Evolutionary conservation across 1,139 yeast genomes (phyloP).

Genomic region (Wickerhamiella infanticola): DNA sequence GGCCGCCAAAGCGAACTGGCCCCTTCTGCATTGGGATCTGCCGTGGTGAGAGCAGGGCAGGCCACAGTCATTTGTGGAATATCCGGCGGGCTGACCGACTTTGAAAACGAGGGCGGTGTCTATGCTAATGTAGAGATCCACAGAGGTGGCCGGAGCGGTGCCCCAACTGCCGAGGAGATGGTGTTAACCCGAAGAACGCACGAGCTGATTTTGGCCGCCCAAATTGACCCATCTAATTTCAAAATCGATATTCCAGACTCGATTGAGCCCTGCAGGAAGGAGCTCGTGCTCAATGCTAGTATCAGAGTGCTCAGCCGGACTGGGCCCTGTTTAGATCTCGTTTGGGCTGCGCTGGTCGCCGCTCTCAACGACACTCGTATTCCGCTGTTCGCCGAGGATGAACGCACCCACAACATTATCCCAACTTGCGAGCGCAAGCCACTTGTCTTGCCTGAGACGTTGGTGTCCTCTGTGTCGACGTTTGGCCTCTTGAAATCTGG

Average conservation of each 20-base stretch:
- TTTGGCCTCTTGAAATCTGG: slow-evolving; percentile 9
- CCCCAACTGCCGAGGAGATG: slow-evolving; percentile 89
- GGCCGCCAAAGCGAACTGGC: slow-evolving; percentile 11
- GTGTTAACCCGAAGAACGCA: slow-evolving; percentile 53
- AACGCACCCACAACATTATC: slow-evolving; percentile 9
- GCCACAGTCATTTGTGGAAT: slow-evolving; percentile 64
- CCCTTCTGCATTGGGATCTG: slow-evolving; percentile 40
- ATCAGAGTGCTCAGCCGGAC: slow-evolving; percentile 65
- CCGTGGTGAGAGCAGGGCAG: slow-evolving; percentile 57
- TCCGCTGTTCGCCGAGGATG: slow-evolving; percentile 43
- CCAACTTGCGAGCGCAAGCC: slow-evolving; percentile 6
- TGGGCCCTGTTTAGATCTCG: slow-evolving; percentile 68
- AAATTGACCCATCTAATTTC: slow-evolving; percentile 21
- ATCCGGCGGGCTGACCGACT: slow-evolving; percentile 45
- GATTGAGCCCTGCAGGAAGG: slow-evolving; percentile 22
- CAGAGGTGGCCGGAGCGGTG: slow-evolving; percentile 47
- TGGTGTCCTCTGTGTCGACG: slow-evolving; percentile 7
- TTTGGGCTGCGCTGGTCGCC: slow-evolving; percentile 51
- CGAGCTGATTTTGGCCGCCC: slow-evolving; percentile 28
- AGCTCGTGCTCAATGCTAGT: slow-evolving; percentile 56
- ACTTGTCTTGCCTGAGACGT: slow-evolving; percentile 10
- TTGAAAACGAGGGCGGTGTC: slow-evolving; percentile 29
- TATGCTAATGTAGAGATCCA: slow-evolving; percentile 73
- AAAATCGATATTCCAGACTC: slow-evolving; percentile 15
- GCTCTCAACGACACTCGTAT: slow-evolving; percentile 48